Evolutionary conservation across 1,284 basidiomycete species (phyloP).

Genomic region (Naganishia liquefaciens): DNA sequence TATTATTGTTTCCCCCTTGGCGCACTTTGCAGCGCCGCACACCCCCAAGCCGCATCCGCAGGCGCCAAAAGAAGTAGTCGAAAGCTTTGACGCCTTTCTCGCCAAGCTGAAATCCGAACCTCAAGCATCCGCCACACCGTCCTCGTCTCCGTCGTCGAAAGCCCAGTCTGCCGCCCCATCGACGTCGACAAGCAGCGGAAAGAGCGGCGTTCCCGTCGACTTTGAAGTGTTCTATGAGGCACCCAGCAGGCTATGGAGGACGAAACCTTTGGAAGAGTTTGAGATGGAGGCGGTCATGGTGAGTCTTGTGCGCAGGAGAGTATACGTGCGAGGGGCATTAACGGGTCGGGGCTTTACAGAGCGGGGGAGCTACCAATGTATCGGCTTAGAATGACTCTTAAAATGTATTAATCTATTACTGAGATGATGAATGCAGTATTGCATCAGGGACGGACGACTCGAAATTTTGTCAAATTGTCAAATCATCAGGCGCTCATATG

Average conservation of each 20-base stretch:
- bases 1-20: slow-evolving; percentile 28
- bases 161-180: slow-evolving; percentile 33
- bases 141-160: slow-evolving; percentile 41
- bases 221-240: slow-evolving; percentile 77
- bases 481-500: background rate
- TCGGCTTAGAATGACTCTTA: slow-evolving; percentile 4
- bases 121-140: no score
- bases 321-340: slow-evolving; percentile 7
- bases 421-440: background rate
- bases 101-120: slow-evolving; percentile 59
- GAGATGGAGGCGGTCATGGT: slow-evolving; percentile 82
- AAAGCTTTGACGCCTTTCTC: slow-evolving; percentile 64
- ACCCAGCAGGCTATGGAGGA: slow-evolving; percentile 68
- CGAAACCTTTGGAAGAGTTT: slow-evolving; percentile 62
- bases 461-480: background rate
- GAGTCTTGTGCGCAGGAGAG: slow-evolving; percentile 45
- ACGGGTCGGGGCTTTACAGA: slow-evolving; percentile 55
- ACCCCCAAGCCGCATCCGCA: slow-evolving; percentile 71
- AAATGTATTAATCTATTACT: background rate
- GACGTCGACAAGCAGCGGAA: slow-evolving; percentile 37
- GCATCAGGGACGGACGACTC: background rate
- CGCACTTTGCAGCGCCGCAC: slow-evolving; percentile 64
- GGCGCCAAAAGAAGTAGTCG: slow-evolving; percentile 69
- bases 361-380: slow-evolving; percentile 64
- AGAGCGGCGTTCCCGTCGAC: slow-evolving; percentile 50